These are phyloP conservation scores for Coniochaeta ligniaria DNA, from an alignment of 2,329 filamentous ascomycete genomes.

Conservation along the genomic window DNA sequence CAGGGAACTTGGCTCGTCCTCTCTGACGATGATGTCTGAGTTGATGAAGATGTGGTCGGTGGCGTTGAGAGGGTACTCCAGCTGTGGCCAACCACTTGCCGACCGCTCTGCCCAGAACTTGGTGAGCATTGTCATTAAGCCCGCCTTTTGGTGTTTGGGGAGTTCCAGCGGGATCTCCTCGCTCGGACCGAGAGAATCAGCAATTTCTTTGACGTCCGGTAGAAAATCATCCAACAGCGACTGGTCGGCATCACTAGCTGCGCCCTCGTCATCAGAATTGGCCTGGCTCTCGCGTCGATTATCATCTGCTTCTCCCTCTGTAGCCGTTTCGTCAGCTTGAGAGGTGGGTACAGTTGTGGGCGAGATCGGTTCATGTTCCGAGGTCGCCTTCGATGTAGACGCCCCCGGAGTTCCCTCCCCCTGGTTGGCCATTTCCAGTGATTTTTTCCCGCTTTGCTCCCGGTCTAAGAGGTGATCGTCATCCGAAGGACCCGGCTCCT, in stretches of 20 bases:
- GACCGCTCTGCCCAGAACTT: slow-evolving; percentile 99
- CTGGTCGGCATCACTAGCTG: slow-evolving; percentile 65
- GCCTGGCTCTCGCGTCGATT: slow-evolving; percentile 46
- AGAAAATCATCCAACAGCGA: slow-evolving; percentile 62
- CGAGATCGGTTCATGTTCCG: slow-evolving; percentile 5
- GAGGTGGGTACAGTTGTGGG: slow-evolving; percentile 11
- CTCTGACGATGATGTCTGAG: slow-evolving; percentile 92
- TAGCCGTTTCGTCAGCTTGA: slow-evolving; percentile 25
- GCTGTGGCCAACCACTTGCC: slow-evolving; percentile 83
- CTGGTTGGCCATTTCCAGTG: slow-evolving; percentile 17
- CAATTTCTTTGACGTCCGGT: slow-evolving; percentile 54
- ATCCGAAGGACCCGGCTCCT: slow-evolving; percentile 63
- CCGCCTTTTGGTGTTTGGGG: slow-evolving; percentile 87
- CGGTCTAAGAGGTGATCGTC: slow-evolving; percentile 44
- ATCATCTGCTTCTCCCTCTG: slow-evolving; percentile 34
- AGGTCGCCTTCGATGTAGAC: neutral
- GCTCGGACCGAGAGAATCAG: slow-evolving; percentile 53
- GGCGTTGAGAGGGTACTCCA: slow-evolving; percentile 84
- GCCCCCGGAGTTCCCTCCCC: slow-evolving; percentile 6
- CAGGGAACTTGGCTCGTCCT: slow-evolving; percentile 94
- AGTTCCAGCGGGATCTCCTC: slow-evolving; percentile 63
- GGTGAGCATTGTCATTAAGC: slow-evolving; percentile 88
- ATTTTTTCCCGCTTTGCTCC: slow-evolving; percentile 24
- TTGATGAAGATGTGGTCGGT: slow-evolving; percentile 96
- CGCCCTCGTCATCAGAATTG: slow-evolving; percentile 62